A percentile compares a stretch with the other conserved stretches of the same genome.
These are phyloP conservation scores for Coriolopsis trogii DNA, from an alignment of 1,284 basidiomycete genomes.

Conservation along the genomic window DNA sequence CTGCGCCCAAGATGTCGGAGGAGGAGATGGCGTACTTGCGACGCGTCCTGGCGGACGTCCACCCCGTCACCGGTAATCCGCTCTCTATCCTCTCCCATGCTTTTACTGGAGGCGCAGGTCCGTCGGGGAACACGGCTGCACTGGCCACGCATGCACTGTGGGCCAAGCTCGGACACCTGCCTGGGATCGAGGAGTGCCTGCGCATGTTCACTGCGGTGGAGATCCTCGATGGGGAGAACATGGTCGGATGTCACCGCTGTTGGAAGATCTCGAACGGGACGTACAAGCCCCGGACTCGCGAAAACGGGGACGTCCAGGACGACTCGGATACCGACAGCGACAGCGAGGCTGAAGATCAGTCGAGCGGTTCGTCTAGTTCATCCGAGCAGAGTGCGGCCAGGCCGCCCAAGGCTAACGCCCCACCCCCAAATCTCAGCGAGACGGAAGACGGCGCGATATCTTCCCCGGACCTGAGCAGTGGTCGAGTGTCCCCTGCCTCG, in stretches of 20 bases:
- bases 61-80: constrained; percentile 38
- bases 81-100: constrained; percentile 48
- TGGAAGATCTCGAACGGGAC: constrained; percentile 85
- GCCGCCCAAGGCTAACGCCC: constrained; percentile 2
- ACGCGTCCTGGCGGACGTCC: constrained; percentile 65
- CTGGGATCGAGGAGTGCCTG: constrained; percentile 74
- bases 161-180: constrained; percentile 53
- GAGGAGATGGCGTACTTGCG: constrained; percentile 67
- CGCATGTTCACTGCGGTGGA: constrained; percentile 90
- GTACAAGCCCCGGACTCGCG: constrained; percentile 41
- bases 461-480: constrained; percentile 25
- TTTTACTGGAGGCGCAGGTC: constrained; percentile 16
- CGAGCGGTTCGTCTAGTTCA: constrained; percentile 10
- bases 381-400: constrained; percentile 21
- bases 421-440: constrained; percentile 5
- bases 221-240: constrained; percentile 90
- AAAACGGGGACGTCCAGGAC: constrained; percentile 40
- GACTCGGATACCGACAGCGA: constrained; percentile 37
- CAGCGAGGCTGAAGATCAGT: constrained; percentile 25
- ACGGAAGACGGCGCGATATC: constrained; percentile 15
- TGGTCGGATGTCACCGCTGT: constrained; percentile 90
- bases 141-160: constrained; percentile 42
- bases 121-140: constrained; percentile 22
- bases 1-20: constrained; percentile 50
- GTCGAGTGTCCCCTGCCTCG: constrained; percentile 34